A percentile compares a stretch with the other conserved stretches of the same genome.
Evolutionary conservation across 805 yeast genomes (phyloP).

Genomic region (Teunomyces stri): DNA sequence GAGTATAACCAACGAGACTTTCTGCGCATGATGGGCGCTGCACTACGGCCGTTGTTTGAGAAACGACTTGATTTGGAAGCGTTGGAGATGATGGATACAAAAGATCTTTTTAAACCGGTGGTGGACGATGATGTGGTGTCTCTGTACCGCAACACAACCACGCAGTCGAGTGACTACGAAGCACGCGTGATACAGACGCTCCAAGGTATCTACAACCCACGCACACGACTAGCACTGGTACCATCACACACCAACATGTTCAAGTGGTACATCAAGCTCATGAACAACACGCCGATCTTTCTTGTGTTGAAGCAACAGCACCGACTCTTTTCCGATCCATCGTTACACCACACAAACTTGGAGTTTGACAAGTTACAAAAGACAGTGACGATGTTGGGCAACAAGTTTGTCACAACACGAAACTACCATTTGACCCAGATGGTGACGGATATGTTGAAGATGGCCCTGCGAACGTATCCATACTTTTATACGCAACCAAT

Average conservation of each 20-base stretch:
- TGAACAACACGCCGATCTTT: constrained; percentile 28
- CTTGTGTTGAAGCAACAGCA: constrained; percentile 27
- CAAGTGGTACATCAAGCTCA: constrained; percentile 28
- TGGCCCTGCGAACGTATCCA: constrained; percentile 17
- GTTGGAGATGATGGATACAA: constrained; percentile 11
- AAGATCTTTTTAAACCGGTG: constrained; percentile 5
- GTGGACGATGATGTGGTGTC: constrained; percentile 6
- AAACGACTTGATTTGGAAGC: constrained; percentile 12
- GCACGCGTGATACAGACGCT: constrained; percentile 25
- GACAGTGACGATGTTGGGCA: constrained; percentile 10
- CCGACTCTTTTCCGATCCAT: constrained; percentile 25
- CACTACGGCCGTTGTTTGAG: constrained; percentile 20
- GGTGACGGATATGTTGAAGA: constrained; percentile 24
- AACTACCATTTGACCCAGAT: constrained; percentile 34
- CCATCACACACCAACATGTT: constrained; percentile 15
- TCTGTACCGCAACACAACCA: constrained; percentile 12
- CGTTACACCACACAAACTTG: constrained; percentile 21
- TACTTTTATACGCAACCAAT: not conserved
- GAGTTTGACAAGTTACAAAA: constrained; percentile 16
- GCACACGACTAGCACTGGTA: constrained; percentile 10
- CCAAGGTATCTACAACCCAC: constrained; percentile 26
- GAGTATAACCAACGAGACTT: constrained; percentile 17
- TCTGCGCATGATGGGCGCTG: constrained; percentile 18
- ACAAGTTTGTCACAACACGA: constrained; percentile 12
- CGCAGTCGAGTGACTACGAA: constrained; percentile 19